A percentile compares a stretch with the other conserved stretches of the same genome.
phyloP scores from a whole-genome alignment of 345 rosid genomes.

The Linum tenue region DNA sequence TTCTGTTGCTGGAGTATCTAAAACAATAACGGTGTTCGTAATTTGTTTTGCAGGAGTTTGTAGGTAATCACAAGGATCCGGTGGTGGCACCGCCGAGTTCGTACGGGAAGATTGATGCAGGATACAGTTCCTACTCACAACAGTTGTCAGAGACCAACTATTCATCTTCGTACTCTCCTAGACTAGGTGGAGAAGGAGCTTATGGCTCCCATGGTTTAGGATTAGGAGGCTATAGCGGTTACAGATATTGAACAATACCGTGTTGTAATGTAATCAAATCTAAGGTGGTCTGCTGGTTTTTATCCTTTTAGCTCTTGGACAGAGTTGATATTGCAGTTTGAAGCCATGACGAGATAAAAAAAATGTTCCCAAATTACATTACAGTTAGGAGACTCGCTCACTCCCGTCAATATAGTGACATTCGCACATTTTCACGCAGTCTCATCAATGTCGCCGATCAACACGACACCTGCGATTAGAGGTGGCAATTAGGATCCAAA shows the following conservation, averaged over 20 bases:
- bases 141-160: conserved; percentile 19
- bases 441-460: too few relatives aligned
- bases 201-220: conserved; percentile 19
- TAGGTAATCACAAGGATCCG: conserved; percentile 34
- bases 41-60: conserved; percentile 30
- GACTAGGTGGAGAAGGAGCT: conserved; percentile 25
- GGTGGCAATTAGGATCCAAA: too few relatives aligned
- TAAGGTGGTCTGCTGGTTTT: too few relatives aligned
- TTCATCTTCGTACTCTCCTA: conserved; percentile 22
- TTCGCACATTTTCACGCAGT: too few relatives aligned
- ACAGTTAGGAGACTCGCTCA: too few relatives aligned
- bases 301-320: too few relatives aligned
- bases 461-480: too few relatives aligned
- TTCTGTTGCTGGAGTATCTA: too few relatives aligned
- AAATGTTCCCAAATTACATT: too few relatives aligned
- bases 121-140: conserved; percentile 30
- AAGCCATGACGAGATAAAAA: too few relatives aligned
- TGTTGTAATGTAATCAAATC: background rate
- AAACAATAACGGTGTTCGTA: background rate
- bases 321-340: too few relatives aligned
- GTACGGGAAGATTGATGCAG: conserved; percentile 27
- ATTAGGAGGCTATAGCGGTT: conserved; percentile 19
- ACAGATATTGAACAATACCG: conserved; percentile 15
- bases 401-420: too few relatives aligned
- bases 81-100: conserved; percentile 14